Evolutionary conservation across 345 rosid species (phyloP).

Genomic region (Camelina sativa): DNA sequence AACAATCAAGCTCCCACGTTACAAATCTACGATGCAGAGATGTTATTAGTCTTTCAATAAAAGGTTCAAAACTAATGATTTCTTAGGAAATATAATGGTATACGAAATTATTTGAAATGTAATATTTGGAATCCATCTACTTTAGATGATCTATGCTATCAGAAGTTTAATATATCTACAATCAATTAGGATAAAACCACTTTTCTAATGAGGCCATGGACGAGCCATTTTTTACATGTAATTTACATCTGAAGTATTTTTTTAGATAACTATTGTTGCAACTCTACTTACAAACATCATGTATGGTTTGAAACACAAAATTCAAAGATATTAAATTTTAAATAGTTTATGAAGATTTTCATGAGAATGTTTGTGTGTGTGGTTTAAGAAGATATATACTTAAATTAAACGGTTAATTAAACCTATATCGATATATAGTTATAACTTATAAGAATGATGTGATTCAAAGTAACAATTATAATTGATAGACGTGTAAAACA

Average conservation of each 20-base stretch:
- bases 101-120: neutral
- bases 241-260: too few relatives aligned
- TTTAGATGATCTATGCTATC: too few relatives aligned
- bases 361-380: neutral
- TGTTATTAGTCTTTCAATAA: neutral
- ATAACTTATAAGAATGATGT: neutral
- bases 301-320: neutral
- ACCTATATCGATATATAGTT: neutral
- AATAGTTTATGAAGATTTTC: neutral
- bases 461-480: conserved; percentile 4
- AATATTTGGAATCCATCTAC: neutral
- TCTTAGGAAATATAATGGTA: neutral
- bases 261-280: too few relatives aligned
- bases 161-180: too few relatives aligned
- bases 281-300: too few relatives aligned
- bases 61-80: neutral
- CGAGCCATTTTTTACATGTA: too few relatives aligned
- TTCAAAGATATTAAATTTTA: neutral
- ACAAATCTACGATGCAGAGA: conserved; percentile 9
- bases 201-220: too few relatives aligned
- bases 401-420: neutral
- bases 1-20: conserved; percentile 40
- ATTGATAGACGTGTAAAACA: neutral
- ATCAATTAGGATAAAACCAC: too few relatives aligned
- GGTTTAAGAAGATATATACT: too few relatives aligned